Base-by-base conservation (phyloP, 2,329 filamentous ascomycete species). In the Pyricularia sp. region DNA sequence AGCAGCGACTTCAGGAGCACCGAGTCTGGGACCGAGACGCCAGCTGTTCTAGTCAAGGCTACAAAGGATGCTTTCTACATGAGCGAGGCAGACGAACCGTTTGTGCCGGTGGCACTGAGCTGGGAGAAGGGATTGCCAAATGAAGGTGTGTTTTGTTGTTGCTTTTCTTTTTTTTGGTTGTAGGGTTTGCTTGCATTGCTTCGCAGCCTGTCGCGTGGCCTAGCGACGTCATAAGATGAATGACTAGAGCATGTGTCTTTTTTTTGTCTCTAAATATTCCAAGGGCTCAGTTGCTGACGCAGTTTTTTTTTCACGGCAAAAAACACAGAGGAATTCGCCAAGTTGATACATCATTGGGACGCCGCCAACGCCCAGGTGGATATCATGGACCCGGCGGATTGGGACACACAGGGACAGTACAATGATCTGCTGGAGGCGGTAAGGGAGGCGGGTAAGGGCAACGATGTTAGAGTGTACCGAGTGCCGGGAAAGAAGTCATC, bases 71-170 rank as follows among this genome's bases (percentile, higher is more conserved):
- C 81, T 59, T 87, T 88, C 72, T 96, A 94, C 75, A 75, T 84
- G 19, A 94, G 88, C 67, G 93, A 96, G 66, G 86, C 90, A 33
- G 92, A 96, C 73, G 91, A 96, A 79, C 87, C 88, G 4, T 96
- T 96, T 75, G 86, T 89, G 73, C 85, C 86, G 3, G 90, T 96
- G 6, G 85, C 83, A 64, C 74, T 96, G 69, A 81, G 79, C 68
- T 90, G 79, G 24, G 81, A 78, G 28, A 77, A 77, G 26, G 78
- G 79, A 3, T 71, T 88, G 70, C 84, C 87, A 0, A 80, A 84
- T 69, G 86, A 88, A 74, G 80, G 86, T 88, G 72, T 70, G 81
- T 40, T 40, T 40, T 12, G 33, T 77, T 31, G 60, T 49, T 49
- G 40, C 40, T 49, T 49, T 44, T 35, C 10, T n/a, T 7, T 26